phyloP scores from a whole-genome alignment of 352 stramenopile genomes.

The Phytophthora brassicae region DNA sequence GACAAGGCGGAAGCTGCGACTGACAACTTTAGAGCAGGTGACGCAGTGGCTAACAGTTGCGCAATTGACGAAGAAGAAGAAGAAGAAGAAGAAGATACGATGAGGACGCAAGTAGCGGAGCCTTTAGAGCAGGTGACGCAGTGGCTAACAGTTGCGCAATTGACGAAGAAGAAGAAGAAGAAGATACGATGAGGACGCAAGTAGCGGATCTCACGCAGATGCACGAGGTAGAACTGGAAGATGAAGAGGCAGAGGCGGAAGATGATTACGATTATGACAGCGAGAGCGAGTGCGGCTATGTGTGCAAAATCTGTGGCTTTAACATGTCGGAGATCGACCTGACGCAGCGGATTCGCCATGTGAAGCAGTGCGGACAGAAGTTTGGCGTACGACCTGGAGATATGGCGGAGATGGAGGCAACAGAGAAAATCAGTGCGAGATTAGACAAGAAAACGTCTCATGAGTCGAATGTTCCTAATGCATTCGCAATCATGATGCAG shows the following conservation, averaged over 20 bases:
- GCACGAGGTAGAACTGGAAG: neutral
- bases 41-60: neutral
- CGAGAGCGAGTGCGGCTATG: conserved; percentile 34
- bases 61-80: neutral
- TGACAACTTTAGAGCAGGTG: neutral
- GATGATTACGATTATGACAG: conserved; percentile 6
- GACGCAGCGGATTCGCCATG: conserved; percentile 62
- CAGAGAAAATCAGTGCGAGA: conserved; percentile 24
- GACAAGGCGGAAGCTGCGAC: conserved; percentile 27
- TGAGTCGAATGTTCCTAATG: conserved; percentile 31
- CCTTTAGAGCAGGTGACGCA: neutral
- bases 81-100: conserved; percentile 2
- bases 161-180: conserved; percentile 4
- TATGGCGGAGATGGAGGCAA: conserved; percentile 36
- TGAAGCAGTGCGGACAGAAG: conserved; percentile 74
- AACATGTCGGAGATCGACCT: conserved; percentile 44
- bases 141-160: neutral
- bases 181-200: conserved; percentile 8
- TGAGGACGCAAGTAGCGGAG: conserved; percentile 10
- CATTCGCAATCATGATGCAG: conserved; percentile 63
- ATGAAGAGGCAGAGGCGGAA: neutral
- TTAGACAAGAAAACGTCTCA: conserved; percentile 10
- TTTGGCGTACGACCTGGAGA: conserved; percentile 64
- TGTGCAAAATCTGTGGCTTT: conserved; percentile 73
- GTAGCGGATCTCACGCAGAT: conserved; percentile 5